Evolutionary conservation across 768 basidiomycete species (phyloP).

Genomic region (Boletus sp.): DNA sequence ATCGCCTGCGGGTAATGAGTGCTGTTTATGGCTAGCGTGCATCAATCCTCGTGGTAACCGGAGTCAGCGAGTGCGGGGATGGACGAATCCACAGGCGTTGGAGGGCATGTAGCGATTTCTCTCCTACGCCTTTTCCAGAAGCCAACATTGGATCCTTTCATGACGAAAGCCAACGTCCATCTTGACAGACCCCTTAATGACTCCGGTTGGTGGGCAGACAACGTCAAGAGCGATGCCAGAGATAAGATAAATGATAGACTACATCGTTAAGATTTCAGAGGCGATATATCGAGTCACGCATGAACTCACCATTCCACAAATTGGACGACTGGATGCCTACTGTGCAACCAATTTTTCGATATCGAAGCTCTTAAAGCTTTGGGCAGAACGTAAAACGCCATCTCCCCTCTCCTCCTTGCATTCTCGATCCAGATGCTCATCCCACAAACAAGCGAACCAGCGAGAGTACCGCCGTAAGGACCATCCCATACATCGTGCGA

Average conservation of each 20-base stretch:
- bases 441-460: slow-evolving; percentile 68
- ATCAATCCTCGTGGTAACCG: neutral
- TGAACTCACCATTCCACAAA: slow-evolving; percentile 52
- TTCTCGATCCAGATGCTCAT: slow-evolving; percentile 78
- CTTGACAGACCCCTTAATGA: slow-evolving; percentile 69
- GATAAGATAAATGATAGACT: slow-evolving; percentile 63
- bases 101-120: slow-evolving; percentile 10
- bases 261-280: slow-evolving; percentile 10
- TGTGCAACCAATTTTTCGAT: slow-evolving; percentile 51
- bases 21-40: neutral
- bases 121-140: slow-evolving; percentile 45
- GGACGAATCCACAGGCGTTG: slow-evolving; percentile 3
- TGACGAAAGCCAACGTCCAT: slow-evolving; percentile 66
- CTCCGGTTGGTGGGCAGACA: slow-evolving; percentile 58
- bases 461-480: slow-evolving; percentile 62
- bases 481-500: slow-evolving; percentile 83
- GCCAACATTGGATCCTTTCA: slow-evolving; percentile 54
- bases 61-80: neutral
- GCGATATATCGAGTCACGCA: neutral
- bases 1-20: neutral
- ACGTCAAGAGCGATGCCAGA: slow-evolving; percentile 61
- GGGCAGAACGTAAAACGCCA: slow-evolving; percentile 76
- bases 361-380: slow-evolving; percentile 62
- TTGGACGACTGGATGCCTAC: slow-evolving; percentile 38
- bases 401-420: slow-evolving; percentile 67